Evolutionary conservation across 2,329 filamentous ascomycete species (phyloP), one percentile per base, ranked within the genome.

Genomic region (Fonsecaea erecta): DNA sequence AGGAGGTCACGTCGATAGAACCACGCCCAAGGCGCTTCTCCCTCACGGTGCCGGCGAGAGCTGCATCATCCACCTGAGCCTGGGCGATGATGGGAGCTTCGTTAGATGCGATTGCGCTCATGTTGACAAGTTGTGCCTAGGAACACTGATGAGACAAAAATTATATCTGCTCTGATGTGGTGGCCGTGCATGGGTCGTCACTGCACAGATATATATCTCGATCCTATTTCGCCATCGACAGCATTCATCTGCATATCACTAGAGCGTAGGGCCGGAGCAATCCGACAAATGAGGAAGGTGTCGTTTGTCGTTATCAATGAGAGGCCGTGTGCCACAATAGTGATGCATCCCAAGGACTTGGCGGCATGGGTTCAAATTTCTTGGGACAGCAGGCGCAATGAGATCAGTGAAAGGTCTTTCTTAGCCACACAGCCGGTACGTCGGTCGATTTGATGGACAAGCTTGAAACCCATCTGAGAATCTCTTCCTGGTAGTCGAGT

Each of bases 71-170:
- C n/a, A 69, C 58, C 30, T 61, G 53, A 32, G 64, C 67, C 55
- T 67, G 64, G 2, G 67, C 67, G 34, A 67, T 62, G 28, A 67
- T 60, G n/a, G 63, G 63, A n/a, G 35, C 67, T 46, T 69, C 67
- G 64, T 65, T 65, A 30, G 46, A 48, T 24, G 61, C 67, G 30
- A 67, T 52, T 24, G 65, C 62, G 55, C 59, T 64, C 67, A 69
- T 69, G n/a, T 52, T 69, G 56, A 46, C 34, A 37, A 40, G 52
- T 28, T 34, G 48, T 9, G 30, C 28, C 43, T 12, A 60, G 40
- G 28, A 37, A 43, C 12, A 48, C 14, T 40, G 18, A 35, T 14
- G 52, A 43, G 40, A 26, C 24, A 43, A 43, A 11, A 56, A 37
- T 34, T 21, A 14, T 28, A 35, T 30, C 18, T 32, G 30, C 24